Percentiles rank a stretch among this genome's conserved stretches.
These are phyloP conservation scores for Nymphaea colorata DNA, from an alignment of 164 flowering plant genomes.

Conservation along the genomic window DNA sequence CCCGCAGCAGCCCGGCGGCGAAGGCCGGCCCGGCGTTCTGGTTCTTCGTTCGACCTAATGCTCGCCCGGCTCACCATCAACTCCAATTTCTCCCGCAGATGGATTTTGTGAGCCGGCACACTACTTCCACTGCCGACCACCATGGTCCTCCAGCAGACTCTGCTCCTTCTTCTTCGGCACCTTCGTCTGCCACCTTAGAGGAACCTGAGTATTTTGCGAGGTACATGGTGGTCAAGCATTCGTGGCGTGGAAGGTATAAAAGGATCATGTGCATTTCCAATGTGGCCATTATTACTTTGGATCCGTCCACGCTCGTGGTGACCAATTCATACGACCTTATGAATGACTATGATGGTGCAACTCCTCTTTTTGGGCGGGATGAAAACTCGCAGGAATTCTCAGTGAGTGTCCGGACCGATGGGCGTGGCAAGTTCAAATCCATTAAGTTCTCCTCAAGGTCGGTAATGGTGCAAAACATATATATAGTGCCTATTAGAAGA, in stretches of 20 bases:
- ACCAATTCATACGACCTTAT: slow-evolving; percentile 80
- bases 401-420: slow-evolving; percentile 77
- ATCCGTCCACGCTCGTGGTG: slow-evolving; percentile 62
- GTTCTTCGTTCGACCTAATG: slow-evolving; percentile 48
- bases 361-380: slow-evolving; percentile 67
- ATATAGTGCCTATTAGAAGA: too few relatives aligned
- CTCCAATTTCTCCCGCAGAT: slow-evolving; percentile 57
- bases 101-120: slow-evolving; percentile 52
- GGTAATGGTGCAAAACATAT: not conserved
- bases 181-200: slow-evolving; percentile 16
- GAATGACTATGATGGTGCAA: slow-evolving; percentile 60
- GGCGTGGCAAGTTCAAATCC: slow-evolving; percentile 73
- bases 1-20: slow-evolving; percentile 50
- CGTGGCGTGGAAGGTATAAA: slow-evolving; percentile 98
- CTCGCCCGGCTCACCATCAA: slow-evolving; percentile 34
- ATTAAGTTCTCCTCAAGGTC: slow-evolving; percentile 62
- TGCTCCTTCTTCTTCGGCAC: slow-evolving; percentile 2
- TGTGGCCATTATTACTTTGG: slow-evolving; percentile 55
- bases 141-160: slow-evolving; percentile 12
- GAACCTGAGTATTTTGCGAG: slow-evolving; percentile 93
- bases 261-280: slow-evolving; percentile 71
- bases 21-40: slow-evolving; percentile 35
- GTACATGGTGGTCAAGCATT: slow-evolving; percentile 81
- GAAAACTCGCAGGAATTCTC: slow-evolving; percentile 71
- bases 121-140: slow-evolving; percentile 14